These are phyloP conservation scores for Ammopiptanthus mongolicus DNA, from an alignment of 306 rosid genomes.

Conservation along the genomic window DNA sequence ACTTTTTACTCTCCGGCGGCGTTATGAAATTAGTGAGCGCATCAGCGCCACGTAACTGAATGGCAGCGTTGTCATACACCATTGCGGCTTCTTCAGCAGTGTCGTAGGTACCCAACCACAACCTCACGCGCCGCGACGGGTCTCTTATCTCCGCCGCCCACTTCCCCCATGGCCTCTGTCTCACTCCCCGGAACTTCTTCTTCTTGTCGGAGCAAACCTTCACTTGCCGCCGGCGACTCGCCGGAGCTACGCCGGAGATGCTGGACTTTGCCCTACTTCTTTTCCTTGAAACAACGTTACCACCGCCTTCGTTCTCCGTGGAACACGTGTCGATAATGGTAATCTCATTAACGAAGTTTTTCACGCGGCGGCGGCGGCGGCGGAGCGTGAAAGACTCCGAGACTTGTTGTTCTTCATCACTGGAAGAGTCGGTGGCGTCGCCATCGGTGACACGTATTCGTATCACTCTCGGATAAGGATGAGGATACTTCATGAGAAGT, in stretches of 20 bases:
- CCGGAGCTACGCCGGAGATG: not conserved
- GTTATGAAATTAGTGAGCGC: slow-evolving; percentile 79
- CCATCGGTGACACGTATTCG: slow-evolving; percentile 59
- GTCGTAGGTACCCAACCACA: slow-evolving; percentile 87
- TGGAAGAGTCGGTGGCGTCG: slow-evolving; percentile 87
- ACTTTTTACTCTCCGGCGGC: not conserved
- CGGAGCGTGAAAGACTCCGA: slow-evolving; percentile 24
- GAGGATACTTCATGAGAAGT: slow-evolving; percentile 20
- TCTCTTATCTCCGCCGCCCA: slow-evolving; percentile 99
- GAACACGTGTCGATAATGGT: slow-evolving; percentile 40
- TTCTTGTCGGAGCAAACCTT: slow-evolving; percentile 31
- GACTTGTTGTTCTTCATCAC: slow-evolving; percentile 51
- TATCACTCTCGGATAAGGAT: slow-evolving; percentile 33
- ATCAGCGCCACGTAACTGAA: slow-evolving; percentile 77
- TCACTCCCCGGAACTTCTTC: slow-evolving; percentile 85
- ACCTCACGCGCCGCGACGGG: slow-evolving; percentile 61
- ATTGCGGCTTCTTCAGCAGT: slow-evolving; percentile 93
- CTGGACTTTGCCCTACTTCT: not conserved
- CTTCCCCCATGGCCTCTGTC: slow-evolving; percentile 97
- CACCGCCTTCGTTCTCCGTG: not conserved
- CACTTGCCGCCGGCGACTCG: not conserved
- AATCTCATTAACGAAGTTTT: slow-evolving; percentile 69
- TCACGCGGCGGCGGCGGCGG: slow-evolving; percentile 55
- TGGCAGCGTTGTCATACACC: slow-evolving; percentile 92
- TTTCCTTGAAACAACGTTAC: slow-evolving; percentile 17